phyloP scores from a whole-genome alignment of 2,329 filamentous ascomycete species.

The Colletotrichum caudatum region DNA sequence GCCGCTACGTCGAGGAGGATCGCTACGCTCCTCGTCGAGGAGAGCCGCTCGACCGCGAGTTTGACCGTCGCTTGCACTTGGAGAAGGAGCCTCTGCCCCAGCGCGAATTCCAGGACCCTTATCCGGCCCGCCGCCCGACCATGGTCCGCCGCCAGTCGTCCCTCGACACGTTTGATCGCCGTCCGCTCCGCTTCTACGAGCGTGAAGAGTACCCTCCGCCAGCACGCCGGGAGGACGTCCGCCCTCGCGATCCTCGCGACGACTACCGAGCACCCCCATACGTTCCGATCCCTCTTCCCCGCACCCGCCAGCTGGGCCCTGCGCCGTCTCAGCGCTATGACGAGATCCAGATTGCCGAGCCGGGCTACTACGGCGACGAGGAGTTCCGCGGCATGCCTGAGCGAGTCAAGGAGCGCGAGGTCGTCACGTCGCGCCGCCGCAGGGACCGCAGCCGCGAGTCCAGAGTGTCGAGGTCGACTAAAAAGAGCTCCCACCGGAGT shows the following conservation, averaged over 20 bases:
- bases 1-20: constrained; percentile 68
- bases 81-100: constrained; percentile 58
- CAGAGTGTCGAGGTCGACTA: constrained; percentile 55
- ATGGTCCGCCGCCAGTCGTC: constrained; percentile 87
- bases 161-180: constrained; percentile 89
- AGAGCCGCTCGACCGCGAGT: constrained; percentile 52
- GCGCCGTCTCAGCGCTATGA: constrained; percentile 68
- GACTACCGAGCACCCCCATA: constrained; percentile 66
- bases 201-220: constrained; percentile 74
- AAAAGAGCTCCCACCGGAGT: constrained; percentile 52
- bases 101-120: constrained; percentile 62
- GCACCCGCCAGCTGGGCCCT: constrained; percentile 70
- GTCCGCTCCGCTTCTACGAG: constrained; percentile 67
- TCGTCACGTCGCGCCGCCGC: constrained; percentile 62
- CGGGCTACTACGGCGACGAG: constrained; percentile 77
- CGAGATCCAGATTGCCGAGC: constrained; percentile 76
- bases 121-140: constrained; percentile 71
- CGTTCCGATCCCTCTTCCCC: constrained; percentile 76
- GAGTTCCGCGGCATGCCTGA: constrained; percentile 74
- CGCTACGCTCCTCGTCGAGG: constrained; percentile 53
- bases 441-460: constrained; percentile 58
- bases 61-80: constrained; percentile 68
- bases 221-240: constrained; percentile 60
- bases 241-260: constrained; percentile 53
- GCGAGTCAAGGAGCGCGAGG: constrained; percentile 71